Percentiles rank a stretch among this genome's conserved stretches.
These are phyloP conservation scores for Boletus chippewaensis DNA, from an alignment of 1,284 basidiomycete species.

Conservation along the genomic window DNA sequence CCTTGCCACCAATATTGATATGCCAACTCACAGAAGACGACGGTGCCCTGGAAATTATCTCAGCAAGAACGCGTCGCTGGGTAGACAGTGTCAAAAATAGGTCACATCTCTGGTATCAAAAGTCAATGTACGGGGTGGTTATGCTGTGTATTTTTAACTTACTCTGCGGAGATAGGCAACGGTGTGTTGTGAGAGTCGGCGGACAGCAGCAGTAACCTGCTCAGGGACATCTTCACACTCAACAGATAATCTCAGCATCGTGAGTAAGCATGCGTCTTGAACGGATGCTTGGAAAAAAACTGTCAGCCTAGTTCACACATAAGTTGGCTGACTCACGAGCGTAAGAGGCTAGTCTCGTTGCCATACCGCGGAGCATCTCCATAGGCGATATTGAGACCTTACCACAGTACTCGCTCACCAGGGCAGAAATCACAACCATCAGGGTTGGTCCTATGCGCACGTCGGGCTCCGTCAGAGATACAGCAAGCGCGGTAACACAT, in stretches of 20 bases:
- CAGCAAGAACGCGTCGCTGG: slow-evolving; percentile 39
- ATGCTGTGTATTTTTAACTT: slow-evolving; percentile 17
- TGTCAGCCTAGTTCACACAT: slow-evolving; percentile 1
- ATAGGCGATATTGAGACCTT: slow-evolving; percentile 45
- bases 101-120: slow-evolving; percentile 49
- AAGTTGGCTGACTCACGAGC: slow-evolving; percentile 38
- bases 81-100: slow-evolving; percentile 50
- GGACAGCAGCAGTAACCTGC: slow-evolving; percentile 39
- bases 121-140: slow-evolving; percentile 3
- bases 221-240: slow-evolving; percentile 50
- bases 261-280: slow-evolving; percentile 61
- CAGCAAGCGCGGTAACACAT: slow-evolving; percentile 46
- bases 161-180: slow-evolving; percentile 53
- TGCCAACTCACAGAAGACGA: slow-evolving; percentile 45
- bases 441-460: slow-evolving; percentile 47
- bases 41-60: slow-evolving; percentile 40
- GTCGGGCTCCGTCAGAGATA: slow-evolving; percentile 42
- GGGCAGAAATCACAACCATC: slow-evolving; percentile 56
- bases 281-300: slow-evolving; percentile 44
- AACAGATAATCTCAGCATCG: slow-evolving; percentile 58
- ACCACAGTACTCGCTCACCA: slow-evolving; percentile 55
- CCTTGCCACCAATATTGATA: not conserved
- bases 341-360: slow-evolving; percentile 39
- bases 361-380: slow-evolving; percentile 47
- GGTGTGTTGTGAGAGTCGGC: slow-evolving; percentile 37